These are phyloP conservation scores for Tulasnella sp. DNA, from an alignment of 768 basidiomycete species.

Conservation along the genomic window DNA sequence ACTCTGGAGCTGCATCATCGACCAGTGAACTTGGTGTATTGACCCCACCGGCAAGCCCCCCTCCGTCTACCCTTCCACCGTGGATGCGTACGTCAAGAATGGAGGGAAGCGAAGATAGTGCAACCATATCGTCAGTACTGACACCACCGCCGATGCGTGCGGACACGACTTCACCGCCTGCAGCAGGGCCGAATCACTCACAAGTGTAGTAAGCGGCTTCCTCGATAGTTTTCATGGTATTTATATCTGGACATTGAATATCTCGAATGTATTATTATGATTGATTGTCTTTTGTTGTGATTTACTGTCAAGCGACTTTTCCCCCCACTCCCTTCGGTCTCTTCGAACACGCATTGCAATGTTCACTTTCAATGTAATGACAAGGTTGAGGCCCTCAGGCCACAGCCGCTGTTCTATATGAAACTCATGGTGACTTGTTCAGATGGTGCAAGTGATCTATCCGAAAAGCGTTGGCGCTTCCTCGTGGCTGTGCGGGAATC, in stretches of 20 bases:
- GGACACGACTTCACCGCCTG: background rate
- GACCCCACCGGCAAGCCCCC: background rate
- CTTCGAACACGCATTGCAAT: too few species aligned
- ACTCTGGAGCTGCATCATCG: background rate
- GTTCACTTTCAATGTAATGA: too few species aligned
- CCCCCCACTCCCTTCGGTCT: too few species aligned
- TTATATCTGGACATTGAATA: background rate
- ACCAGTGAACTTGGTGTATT: background rate
- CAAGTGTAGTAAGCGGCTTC: background rate
- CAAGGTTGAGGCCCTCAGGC: background rate
- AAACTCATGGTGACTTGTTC: background rate
- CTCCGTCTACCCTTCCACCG: background rate
- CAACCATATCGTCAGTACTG: background rate
- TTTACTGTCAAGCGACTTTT: too few species aligned
- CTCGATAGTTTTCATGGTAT: background rate
- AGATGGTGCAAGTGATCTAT: background rate
- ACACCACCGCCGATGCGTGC: background rate
- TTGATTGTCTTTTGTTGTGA: background rate
- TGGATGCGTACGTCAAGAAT: background rate
- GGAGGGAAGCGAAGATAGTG: background rate
- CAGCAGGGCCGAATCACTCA: background rate
- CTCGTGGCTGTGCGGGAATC: background rate
- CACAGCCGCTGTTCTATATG: background rate
- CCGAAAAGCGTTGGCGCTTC: background rate
- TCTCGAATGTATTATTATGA: background rate